Evolutionary conservation across 805 yeast genomes (phyloP).

Genomic region (Ogataea angusta): DNA sequence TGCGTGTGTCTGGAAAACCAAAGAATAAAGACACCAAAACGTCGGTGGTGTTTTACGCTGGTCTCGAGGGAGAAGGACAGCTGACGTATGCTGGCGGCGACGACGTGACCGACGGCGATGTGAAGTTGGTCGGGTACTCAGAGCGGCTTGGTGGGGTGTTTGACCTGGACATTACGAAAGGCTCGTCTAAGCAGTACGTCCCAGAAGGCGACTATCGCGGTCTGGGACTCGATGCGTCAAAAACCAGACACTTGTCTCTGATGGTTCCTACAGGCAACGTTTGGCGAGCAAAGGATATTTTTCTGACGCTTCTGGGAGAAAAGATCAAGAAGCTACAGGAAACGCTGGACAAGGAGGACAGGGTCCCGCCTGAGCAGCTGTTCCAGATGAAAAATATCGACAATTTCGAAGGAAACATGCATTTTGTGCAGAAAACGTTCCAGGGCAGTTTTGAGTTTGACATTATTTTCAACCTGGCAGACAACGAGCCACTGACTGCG

Average conservation of each 20-base stretch:
- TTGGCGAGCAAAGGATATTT: slow-evolving; percentile 81
- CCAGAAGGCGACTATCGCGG: slow-evolving; percentile 27
- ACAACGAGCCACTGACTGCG: slow-evolving; percentile 36
- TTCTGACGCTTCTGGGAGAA: slow-evolving; percentile 65
- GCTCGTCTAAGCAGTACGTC: slow-evolving; percentile 45
- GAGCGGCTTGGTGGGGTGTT: slow-evolving; percentile 65
- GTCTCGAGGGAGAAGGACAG: slow-evolving; percentile 62
- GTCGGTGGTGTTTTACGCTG: slow-evolving; percentile 75
- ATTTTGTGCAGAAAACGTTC: slow-evolving; percentile 73
- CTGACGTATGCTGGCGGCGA: slow-evolving; percentile 38
- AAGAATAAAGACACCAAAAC: slow-evolving; percentile 47
- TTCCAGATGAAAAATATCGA: slow-evolving; percentile 58
- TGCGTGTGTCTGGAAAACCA: slow-evolving; percentile 66
- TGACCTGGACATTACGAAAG: slow-evolving; percentile 55
- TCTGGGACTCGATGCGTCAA: slow-evolving; percentile 52
- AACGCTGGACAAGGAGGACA: not conserved
- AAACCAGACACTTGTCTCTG: slow-evolving; percentile 64
- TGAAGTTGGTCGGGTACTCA: slow-evolving; percentile 49
- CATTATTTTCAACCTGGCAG: slow-evolving; percentile 52
- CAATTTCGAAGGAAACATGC: slow-evolving; percentile 69
- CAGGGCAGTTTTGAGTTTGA: slow-evolving; percentile 75
- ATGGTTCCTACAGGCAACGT: slow-evolving; percentile 65
- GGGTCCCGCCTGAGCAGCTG: slow-evolving; percentile 45
- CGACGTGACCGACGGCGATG: slow-evolving; percentile 35
- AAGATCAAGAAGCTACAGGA: slow-evolving; percentile 47